Base-by-base conservation (phyloP, 768 basidiomycete genomes). In the Tylopilus sp. region DNA sequence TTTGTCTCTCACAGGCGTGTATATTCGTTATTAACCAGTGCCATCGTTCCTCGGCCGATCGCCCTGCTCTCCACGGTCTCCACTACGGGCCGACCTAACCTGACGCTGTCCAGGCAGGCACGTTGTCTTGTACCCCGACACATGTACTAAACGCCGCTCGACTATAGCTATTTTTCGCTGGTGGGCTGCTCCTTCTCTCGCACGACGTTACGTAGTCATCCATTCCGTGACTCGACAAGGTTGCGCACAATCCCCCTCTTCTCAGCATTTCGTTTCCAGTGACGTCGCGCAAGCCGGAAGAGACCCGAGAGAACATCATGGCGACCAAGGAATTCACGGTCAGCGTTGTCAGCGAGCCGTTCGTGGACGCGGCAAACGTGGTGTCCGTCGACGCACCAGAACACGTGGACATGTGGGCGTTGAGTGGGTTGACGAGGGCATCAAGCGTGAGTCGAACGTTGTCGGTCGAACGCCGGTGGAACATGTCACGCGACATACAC, bases 261-360 rank as follows among this genome's bases (percentile, higher is more conserved):
- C 60, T 91, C 57, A 82, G 80, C 68, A 61, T 90, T 44, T 84
- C 83, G 7, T 81, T 86, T 64, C 72, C 73, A 24, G 60, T 77
- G 41, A 73, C 74, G 21, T 71, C 69, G 36, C 71, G 71, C 25
- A 68, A 71, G 31, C 74, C 76, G 34, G 82, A 84, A 63, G 85
- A 89, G 63, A 85, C 84, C 17, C 75, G 80, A 45, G 74, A 77
- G 53, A 90, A 90, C 56, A 85, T 89, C 56, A 67, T 79, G 45
- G 71, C 73, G 0, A 85, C 81, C 16, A 83, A 82, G 55, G 76
- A 86, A 62, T 92, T 91, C 67, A 83, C 82, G 9, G 80, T 85
- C 45, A 86, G 81, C 60, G 81, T 87, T 48, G 82, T 92, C 59
- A 86, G 83, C 50, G 85, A 89, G 65, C 70, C 81, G 0, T 80